Conservation (phyloP, 1,284 basidiomycete genomes). For the Coriolopsis trogii region DNA sequence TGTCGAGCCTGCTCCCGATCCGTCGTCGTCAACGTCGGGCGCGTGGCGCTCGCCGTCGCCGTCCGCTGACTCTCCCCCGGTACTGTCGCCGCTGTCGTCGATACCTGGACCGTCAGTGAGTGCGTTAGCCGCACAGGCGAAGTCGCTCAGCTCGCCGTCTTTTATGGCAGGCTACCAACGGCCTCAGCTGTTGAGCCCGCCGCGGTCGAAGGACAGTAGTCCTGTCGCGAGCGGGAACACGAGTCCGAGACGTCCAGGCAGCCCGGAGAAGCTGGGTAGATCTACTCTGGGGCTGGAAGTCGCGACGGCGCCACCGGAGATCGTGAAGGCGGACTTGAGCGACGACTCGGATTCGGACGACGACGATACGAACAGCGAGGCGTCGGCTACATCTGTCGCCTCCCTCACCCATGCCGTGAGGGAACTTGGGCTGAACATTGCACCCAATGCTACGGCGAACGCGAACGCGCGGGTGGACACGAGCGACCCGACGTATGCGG, state of each 20-base stretch:
- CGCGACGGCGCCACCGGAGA: constrained; percentile 1
- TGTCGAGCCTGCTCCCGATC: constrained; percentile 10
- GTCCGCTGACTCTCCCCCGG: constrained; percentile 10
- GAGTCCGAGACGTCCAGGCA: constrained; percentile 16
- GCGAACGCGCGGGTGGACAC: constrained; percentile 24
- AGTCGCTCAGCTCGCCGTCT: constrained; percentile 9
- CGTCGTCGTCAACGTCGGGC: background rate
- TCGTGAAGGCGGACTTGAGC: background rate
- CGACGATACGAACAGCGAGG: too few species aligned
- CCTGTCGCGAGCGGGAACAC: constrained; percentile 19
- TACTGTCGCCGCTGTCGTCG: constrained; percentile 10
- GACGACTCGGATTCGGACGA: background rate
- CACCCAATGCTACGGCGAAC: constrained; percentile 3
- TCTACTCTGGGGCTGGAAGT: constrained; percentile 9
- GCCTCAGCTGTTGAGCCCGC: constrained; percentile 26
- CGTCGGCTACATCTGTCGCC: constrained; percentile 3
- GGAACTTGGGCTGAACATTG: constrained; percentile 15
- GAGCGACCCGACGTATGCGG: constrained; percentile 53
- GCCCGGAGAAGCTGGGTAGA: constrained; percentile 11
- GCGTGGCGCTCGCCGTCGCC: constrained; percentile 17
- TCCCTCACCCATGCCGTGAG: constrained; percentile 21
- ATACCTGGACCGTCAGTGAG: constrained; percentile 20
- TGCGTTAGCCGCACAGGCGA: constrained; percentile 14
- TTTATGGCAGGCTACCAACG: constrained; percentile 10
- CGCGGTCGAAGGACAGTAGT: constrained; percentile 22